Conservation (phyloP, 2,329 filamentous ascomycete genomes). For the Leptoxyphium fumago region DNA sequence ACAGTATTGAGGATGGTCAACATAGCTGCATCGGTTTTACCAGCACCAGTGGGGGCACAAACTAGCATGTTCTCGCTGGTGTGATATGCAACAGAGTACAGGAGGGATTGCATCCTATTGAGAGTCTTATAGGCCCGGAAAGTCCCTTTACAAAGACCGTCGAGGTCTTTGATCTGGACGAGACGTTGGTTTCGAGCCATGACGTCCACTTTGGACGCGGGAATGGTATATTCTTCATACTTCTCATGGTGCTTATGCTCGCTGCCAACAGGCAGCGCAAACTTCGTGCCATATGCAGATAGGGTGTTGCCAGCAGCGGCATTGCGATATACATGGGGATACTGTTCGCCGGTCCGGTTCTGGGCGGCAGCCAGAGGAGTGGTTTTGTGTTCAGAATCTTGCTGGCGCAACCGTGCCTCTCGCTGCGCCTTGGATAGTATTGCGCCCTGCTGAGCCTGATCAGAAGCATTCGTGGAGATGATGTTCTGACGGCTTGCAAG, state of each 20-base stretch:
- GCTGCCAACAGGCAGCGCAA: slow-evolving; percentile 64
- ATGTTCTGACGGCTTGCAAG: slow-evolving; percentile 63
- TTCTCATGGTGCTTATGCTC: slow-evolving; percentile 53
- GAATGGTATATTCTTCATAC: slow-evolving; percentile 82
- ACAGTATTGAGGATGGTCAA: slow-evolving; percentile 85
- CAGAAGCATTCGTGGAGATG: slow-evolving; percentile 24
- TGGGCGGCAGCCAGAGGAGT: slow-evolving; percentile 56
- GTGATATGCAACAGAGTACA: slow-evolving; percentile 88
- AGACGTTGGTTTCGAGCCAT: slow-evolving; percentile 60
- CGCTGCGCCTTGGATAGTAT: slow-evolving; percentile 65
- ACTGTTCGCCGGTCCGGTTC: slow-evolving; percentile 55
- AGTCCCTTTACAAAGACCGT: slow-evolving; percentile 77
- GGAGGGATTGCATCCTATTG: slow-evolving; percentile 95
- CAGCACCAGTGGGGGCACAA: slow-evolving; percentile 83
- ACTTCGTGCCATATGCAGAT: slow-evolving; percentile 65
- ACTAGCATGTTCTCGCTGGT: slow-evolving; percentile 98
- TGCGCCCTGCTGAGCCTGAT: slow-evolving; percentile 30
- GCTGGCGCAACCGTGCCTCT: slow-evolving; percentile 59
- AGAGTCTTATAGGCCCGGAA: slow-evolving; percentile 88
- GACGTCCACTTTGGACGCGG: slow-evolving; percentile 63
- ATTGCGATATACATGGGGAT: slow-evolving; percentile 84
- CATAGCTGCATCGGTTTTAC: slow-evolving; percentile 98
- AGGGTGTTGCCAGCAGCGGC: slow-evolving; percentile 78
- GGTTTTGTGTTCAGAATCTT: slow-evolving; percentile 74
- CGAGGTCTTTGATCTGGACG: slow-evolving; percentile 65